phyloP scores from a whole-genome alignment of 1,284 basidiomycete genomes.

The Cutaneotrichosporon spelunceum region DNA sequence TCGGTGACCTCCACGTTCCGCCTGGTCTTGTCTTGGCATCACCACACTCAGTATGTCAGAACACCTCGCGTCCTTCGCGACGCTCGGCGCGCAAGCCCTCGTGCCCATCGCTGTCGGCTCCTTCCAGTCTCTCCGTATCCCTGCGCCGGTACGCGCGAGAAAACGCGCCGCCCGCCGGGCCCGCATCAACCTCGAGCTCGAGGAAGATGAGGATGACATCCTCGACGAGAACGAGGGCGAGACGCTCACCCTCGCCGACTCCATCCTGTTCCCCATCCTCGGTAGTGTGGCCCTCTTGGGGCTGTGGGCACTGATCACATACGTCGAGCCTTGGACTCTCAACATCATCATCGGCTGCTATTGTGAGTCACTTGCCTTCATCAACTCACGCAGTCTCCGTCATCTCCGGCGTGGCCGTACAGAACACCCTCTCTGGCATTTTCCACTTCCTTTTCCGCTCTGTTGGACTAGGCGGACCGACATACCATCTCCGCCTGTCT shows the following conservation, averaged over 20 bases:
- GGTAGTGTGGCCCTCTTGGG: slow-evolving; percentile 44
- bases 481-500: slow-evolving; percentile 47
- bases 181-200: slow-evolving; percentile 24
- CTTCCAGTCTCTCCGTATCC: slow-evolving; percentile 45
- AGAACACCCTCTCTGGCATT: slow-evolving; percentile 44
- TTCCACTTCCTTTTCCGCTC: slow-evolving; percentile 27
- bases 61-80: slow-evolving; percentile 30
- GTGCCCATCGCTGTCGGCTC: slow-evolving; percentile 49
- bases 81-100: slow-evolving; percentile 45
- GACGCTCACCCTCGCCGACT: slow-evolving; percentile 44
- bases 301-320: slow-evolving; percentile 54
- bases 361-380: slow-evolving; percentile 53
- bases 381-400: slow-evolving; percentile 61
- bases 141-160: slow-evolving; percentile 10
- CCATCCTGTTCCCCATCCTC: slow-evolving; percentile 46
- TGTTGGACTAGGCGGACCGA: slow-evolving; percentile 26
- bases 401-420: slow-evolving; percentile 46
- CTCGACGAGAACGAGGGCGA: slow-evolving; percentile 44
- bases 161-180: slow-evolving; percentile 9
- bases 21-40: background rate
- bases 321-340: slow-evolving; percentile 76
- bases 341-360: slow-evolving; percentile 48
- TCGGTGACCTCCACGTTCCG: background rate
- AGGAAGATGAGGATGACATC: slow-evolving; percentile 37
- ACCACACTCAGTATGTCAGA: slow-evolving; percentile 17